phyloP scores from a whole-genome alignment of 1,284 basidiomycete species.

The Trichosporon sp. region DNA sequence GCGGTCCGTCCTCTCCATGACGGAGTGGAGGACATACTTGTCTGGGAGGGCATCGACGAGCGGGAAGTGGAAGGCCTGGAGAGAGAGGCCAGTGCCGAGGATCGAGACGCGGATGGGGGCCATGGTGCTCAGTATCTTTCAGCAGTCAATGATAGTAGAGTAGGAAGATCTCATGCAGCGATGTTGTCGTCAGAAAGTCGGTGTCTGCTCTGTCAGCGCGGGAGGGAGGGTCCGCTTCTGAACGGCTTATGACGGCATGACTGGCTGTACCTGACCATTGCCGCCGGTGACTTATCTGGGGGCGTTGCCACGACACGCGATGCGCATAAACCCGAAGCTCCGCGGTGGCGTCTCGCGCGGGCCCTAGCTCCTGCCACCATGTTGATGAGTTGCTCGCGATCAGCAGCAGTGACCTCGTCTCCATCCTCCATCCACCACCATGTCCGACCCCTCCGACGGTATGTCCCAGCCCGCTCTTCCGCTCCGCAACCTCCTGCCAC shows the following conservation, averaged over 20 bases:
- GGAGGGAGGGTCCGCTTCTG: background rate
- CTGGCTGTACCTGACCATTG: background rate
- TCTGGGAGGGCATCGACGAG: conserved; percentile 74
- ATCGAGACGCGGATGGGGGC: conserved; percentile 69
- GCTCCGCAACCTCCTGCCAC: conserved; percentile 12
- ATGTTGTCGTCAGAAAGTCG: background rate
- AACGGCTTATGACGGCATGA: conserved; percentile 7
- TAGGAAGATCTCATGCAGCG: background rate
- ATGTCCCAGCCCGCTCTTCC: conserved; percentile 39
- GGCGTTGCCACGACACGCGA: conserved; percentile 12
- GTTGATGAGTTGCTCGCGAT: conserved; percentile 9
- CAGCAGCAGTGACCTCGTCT: conserved; percentile 12
- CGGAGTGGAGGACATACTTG: conserved; percentile 70
- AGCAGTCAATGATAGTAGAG: background rate
- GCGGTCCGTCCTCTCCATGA: conserved; percentile 57
- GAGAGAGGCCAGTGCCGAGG: conserved; percentile 73
- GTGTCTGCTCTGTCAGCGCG: background rate
- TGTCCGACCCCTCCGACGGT: conserved; percentile 58
- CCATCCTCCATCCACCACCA: conserved; percentile 27
- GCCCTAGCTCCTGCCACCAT: background rate
- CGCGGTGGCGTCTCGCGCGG: conserved; percentile 6
- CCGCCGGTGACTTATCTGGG: background rate
- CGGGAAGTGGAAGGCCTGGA: conserved; percentile 75
- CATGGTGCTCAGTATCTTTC: conserved; percentile 22
- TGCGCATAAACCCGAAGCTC: conserved; percentile 3